A percentile compares a stretch with the other conserved stretches of the same genome.
Evolutionary conservation across 2,329 filamentous ascomycete genomes (phyloP).

Genomic region (Setomelanomma holmii): DNA sequence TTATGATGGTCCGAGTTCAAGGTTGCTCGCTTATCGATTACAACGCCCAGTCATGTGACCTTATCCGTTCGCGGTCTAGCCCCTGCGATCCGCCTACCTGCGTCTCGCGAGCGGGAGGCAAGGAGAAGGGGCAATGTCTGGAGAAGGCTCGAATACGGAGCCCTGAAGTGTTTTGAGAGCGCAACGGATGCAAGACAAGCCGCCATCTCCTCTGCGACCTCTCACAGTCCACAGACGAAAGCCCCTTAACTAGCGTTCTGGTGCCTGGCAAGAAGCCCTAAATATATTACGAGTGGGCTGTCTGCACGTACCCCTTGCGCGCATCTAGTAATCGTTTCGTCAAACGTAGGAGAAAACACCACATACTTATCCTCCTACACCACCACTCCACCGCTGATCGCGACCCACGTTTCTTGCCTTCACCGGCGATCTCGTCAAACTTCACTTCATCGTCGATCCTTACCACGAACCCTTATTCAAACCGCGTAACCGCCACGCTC

Average conservation of each 20-base stretch:
- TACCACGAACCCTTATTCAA: too few relatives aligned
- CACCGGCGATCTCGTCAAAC: neutral
- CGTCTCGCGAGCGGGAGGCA: neutral
- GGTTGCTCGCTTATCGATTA: conserved; percentile 1
- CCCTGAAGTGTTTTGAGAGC: conserved; percentile 15
- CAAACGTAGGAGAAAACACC: conserved; percentile 15
- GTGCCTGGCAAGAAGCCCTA: conserved; percentile 10
- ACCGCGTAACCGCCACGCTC: neutral
- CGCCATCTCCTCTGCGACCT: conserved; percentile 6
- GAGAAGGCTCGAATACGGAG: conserved; percentile 14
- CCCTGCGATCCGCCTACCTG: neutral
- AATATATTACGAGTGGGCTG: conserved; percentile 25
- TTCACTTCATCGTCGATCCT: conserved; percentile 11
- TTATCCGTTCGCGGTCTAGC: conserved; percentile 9
- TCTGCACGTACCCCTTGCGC: conserved; percentile 36
- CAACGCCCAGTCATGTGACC: conserved; percentile 25
- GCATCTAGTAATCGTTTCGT: conserved; percentile 26
- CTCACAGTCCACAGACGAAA: conserved; percentile 12
- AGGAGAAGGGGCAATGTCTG: conserved; percentile 30
- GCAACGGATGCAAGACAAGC: conserved; percentile 17
- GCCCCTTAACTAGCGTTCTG: conserved; percentile 24
- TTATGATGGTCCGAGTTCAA: conserved; percentile 17
- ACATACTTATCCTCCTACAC: neutral
- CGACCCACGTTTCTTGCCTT: neutral
- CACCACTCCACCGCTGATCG: conserved; percentile 4